Evolutionary conservation across 176 grass and related monocot genomes (phyloP), one percentile per base, ranked within the genome.

Genomic region (Pontederia crassipes): DNA sequence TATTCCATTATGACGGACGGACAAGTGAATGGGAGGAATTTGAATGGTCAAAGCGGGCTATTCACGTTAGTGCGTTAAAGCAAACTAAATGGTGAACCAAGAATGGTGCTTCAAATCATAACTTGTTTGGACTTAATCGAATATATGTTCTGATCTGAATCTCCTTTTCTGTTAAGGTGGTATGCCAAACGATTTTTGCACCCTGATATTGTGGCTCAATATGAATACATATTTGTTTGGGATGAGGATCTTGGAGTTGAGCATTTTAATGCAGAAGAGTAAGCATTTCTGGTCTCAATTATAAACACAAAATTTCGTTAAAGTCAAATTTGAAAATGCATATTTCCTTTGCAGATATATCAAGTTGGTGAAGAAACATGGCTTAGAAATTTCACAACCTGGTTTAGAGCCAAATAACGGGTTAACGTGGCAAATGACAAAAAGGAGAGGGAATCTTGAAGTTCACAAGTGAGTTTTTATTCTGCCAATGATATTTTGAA

Each of bases 131-230:
- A 48, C 2, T 14, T 54, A 64, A 81, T 13, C 18, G 16, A 51
- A 8, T 55, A 77, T 48, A 45, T 55, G 17, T 64, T 35, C 58
- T 75, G 55, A 28, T 66, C 58, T 75, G 55, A 28, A 62, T 1
- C 55, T 68, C 28, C 67, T 28, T 57, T 60, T 66, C 71, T 48
- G 57, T 65, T 27, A 64, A 95, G 86, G 86, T 95, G 86, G 90
- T 95, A 86, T 58, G 90, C 86, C 11, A 95, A 95, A 75, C 81
- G 86, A 74, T 95, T 95, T 77, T 71, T 95, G 70, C 90, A 95
- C 59, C 90, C 90, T 79, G 86, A 95, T 73, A 95, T 95, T 28
- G 75, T 95, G 77, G 86, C 83, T 68, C 58, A 80, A 47, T 95
- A 86, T 28, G 90, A 95, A 18, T 95, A 84, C 51, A 72, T 95